Evolutionary conservation across 2,329 filamentous ascomycete species (phyloP), one percentile per base, ranked within the genome.

Genomic region (Colletotrichum limetticola): DNA sequence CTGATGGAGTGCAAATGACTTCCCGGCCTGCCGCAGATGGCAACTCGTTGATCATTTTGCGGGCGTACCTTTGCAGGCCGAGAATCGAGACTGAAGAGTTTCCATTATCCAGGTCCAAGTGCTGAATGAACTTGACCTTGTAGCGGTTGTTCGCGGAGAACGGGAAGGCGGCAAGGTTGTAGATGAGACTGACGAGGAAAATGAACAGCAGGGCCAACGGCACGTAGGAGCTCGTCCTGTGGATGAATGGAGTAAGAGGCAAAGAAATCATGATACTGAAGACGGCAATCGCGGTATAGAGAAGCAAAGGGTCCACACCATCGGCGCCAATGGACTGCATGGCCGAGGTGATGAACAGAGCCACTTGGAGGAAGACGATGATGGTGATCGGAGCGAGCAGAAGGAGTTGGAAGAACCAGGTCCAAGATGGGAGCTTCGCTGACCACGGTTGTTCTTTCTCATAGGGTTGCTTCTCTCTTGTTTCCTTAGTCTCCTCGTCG

Each of bases 81-180:
- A 87, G 88, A 9, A 97, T 85, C 53, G 95, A 93, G 2, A 84
- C 86, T 76, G 95, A 94, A 16, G 87, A 84, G n/a, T 92, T 91
- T 4, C 87, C 90, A 16, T 58, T 52, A 76, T 94, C 93, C 11
- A 98, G 88, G 76, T 98, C 90, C 60, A 98, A 86, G 11, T 90
- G 89, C 80, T 99, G 95, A 62, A 94, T 86, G 81, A 98, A 98
- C 82, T 92, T 97, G 60, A 96, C 87, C 82, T 98, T 98, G 81
- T 97, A 91, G 49, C 94, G 90, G 79, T 92, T 93, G 72, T 91
- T 88, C 26, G 89, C 84, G 0, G 94, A 97, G 83, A 98, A 98
- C 0, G 97, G 97, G 81, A 98, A 98, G 1, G 94, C 94, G 2
- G 90, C 84, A 5, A 98, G 89, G 79, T 97, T 97, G 85, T 98